phyloP scores from a whole-genome alignment of 371 early-diverging fungal genomes.

The Mortierella sp. region DNA sequence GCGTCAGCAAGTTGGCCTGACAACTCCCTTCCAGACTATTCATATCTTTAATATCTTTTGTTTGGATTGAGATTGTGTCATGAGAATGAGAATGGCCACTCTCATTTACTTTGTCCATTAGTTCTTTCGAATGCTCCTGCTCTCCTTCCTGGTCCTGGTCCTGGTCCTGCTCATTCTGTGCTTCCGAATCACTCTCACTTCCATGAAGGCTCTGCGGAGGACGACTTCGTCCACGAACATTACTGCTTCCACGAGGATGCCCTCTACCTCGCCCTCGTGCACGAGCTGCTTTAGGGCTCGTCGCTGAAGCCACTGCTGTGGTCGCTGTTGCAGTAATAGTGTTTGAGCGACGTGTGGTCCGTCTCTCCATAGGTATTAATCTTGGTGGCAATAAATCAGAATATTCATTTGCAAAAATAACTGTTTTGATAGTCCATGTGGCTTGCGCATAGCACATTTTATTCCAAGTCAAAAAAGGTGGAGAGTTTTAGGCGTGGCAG shows the following conservation, averaged over 20 bases:
- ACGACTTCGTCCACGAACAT: conserved; percentile 6
- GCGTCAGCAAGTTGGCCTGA: neutral
- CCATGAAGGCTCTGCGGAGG: neutral
- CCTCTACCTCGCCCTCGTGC: conserved; percentile 25
- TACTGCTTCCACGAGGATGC: conserved; percentile 19
- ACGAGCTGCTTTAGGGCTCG: neutral
- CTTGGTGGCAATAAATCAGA: neutral
- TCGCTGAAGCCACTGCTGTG: neutral
- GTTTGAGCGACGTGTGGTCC: conserved; percentile 31
- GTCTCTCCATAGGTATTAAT: conserved; percentile 23
- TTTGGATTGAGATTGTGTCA: neutral
- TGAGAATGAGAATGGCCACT: neutral
- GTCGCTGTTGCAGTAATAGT: conserved; percentile 6
- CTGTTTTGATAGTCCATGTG: conserved; percentile 4
- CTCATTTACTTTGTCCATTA: neutral
- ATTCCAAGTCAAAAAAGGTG: neutral
- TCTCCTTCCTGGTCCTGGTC: neutral
- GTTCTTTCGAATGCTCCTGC: neutral
- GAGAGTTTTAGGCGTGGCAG: neutral
- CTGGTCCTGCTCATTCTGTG: conserved; percentile 1
- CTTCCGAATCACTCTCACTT: neutral
- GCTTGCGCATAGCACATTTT: conserved; percentile 11
- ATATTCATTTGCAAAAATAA: neutral
- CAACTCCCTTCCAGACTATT: neutral
- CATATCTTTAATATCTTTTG: neutral